phyloP scores from a whole-genome alignment of 148 eudicot genomes.

The Camellia sinensis region DNA sequence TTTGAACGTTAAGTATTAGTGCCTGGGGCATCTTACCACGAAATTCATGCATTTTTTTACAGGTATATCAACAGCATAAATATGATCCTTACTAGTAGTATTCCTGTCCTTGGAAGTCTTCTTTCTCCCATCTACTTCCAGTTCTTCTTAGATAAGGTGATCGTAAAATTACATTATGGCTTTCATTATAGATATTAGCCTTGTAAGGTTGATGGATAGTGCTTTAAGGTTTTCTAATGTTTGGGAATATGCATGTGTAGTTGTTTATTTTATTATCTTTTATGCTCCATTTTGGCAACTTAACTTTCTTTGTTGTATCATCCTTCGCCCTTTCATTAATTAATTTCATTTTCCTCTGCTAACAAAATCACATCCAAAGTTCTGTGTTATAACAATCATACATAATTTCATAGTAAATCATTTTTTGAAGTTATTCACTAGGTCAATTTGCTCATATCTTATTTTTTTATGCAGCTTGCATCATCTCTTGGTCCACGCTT shows the following conservation, averaged over 20 bases:
- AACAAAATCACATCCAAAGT: neutral
- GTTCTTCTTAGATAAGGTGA: slow-evolving; percentile 96
- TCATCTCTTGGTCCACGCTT: slow-evolving; percentile 97
- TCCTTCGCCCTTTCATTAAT: neutral
- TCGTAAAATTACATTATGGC: slow-evolving; percentile 8
- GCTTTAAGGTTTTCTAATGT: neutral
- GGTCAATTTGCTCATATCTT: slow-evolving; percentile 14
- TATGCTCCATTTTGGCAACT: neutral
- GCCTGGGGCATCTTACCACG: neutral
- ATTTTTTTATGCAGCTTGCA: slow-evolving; percentile 64
- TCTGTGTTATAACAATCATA: neutral
- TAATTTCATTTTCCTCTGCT: neutral
- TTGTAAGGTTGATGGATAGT: neutral
- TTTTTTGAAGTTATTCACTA: neutral
- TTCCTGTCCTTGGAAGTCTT: slow-evolving; percentile 86
- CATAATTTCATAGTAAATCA: neutral
- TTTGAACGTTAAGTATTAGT: slow-evolving; percentile 1
- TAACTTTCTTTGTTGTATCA: too few species aligned
- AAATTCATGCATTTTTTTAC: slow-evolving; percentile 28
- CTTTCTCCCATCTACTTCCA: slow-evolving; percentile 92
- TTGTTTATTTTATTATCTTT: neutral
- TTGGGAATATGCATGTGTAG: neutral
- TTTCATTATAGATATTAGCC: slow-evolving; percentile 7
- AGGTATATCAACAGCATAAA: slow-evolving; percentile 89
- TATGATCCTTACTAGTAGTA: slow-evolving; percentile 67